A percentile compares a stretch with the other conserved stretches of the same genome.
Evolutionary conservation across 2,329 filamentous ascomycete genomes (phyloP).

Genomic region (Rosellinia necatrix): DNA sequence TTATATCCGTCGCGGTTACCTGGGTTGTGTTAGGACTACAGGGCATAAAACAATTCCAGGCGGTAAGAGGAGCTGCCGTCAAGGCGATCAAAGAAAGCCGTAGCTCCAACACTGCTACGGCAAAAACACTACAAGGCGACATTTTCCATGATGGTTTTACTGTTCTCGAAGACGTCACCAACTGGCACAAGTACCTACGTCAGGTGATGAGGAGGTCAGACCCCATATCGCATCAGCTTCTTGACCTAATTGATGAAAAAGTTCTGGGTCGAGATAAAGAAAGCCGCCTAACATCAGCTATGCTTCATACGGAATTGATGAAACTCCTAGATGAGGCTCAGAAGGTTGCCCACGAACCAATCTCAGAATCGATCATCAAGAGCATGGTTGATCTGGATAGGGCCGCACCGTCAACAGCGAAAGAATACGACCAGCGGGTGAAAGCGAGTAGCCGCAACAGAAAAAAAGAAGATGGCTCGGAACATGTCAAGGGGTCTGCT

Average conservation of each 20-base stretch:
- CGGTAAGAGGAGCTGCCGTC: neutral
- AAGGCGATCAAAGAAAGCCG: neutral
- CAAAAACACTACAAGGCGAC: slow-evolving; percentile 4
- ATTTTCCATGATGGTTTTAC: slow-evolving; percentile 23
- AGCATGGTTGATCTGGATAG: slow-evolving; percentile 10
- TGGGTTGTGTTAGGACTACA: slow-evolving; percentile 27
- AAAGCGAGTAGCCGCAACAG: neutral
- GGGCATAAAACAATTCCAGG: slow-evolving; percentile 14
- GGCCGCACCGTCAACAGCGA: slow-evolving; percentile 1
- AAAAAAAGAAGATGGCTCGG: neutral
- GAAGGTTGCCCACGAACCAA: neutral
- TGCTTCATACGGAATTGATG: slow-evolving; percentile 7
- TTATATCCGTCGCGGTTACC: slow-evolving; percentile 24
- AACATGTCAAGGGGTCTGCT: slow-evolving; percentile 6
- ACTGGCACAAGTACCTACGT: slow-evolving; percentile 24
- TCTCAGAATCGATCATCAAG: slow-evolving; percentile 5
- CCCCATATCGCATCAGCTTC: slow-evolving; percentile 16
- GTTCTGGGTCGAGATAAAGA: slow-evolving; percentile 12
- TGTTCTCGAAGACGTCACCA: slow-evolving; percentile 21
- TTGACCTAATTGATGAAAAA: slow-evolving; percentile 22
- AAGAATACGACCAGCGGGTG: neutral
- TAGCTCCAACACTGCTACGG: neutral
- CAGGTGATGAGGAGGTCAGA: slow-evolving; percentile 16
- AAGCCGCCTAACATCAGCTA: neutral
- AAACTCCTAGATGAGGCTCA: neutral